Evolutionary conservation across 169 alveolate species (phyloP).

Genomic region (Prorocentrum cordatum): DNA sequence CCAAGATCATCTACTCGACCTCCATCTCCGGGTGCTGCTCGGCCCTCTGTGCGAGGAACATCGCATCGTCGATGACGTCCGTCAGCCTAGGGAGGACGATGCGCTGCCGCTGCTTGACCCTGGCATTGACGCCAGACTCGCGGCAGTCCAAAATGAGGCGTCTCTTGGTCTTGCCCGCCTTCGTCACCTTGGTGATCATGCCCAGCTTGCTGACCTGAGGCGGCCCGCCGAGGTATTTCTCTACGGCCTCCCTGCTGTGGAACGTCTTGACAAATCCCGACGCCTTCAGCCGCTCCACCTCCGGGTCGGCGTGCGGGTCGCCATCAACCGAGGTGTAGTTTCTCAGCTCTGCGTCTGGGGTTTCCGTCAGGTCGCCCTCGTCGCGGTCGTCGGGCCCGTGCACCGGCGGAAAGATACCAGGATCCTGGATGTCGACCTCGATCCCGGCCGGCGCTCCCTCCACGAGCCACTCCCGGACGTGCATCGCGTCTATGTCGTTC

Average conservation of each 20-base stretch:
- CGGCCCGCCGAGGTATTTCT: not conserved
- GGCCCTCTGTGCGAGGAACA: not conserved
- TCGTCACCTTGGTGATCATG: conserved; percentile 24
- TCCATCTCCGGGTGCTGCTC: not conserved
- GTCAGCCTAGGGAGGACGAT: not conserved
- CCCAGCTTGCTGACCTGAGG: conserved; percentile 5
- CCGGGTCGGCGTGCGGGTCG: not conserved
- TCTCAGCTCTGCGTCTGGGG: not conserved
- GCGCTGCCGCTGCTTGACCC: not conserved
- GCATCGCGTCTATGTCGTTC: not conserved
- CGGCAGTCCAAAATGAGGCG: conserved; percentile 14
- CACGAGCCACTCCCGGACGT: not conserved
- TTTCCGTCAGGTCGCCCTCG: not conserved
- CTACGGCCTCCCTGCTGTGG: not conserved
- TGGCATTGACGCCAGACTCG: not conserved
- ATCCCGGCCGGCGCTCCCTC: conserved; percentile 16
- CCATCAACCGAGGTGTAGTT: conserved; percentile 1
- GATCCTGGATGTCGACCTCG: not conserved
- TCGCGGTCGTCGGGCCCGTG: not conserved
- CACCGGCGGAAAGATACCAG: not conserved
- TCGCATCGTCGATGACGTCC: not conserved
- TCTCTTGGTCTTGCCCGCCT: conserved; percentile 5
- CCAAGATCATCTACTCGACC: not conserved
- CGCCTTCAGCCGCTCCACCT: not conserved
- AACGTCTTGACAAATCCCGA: conserved; percentile 15